phyloP scores from a whole-genome alignment of 805 yeast genomes.

The Yueomyces sp. region DNA sequence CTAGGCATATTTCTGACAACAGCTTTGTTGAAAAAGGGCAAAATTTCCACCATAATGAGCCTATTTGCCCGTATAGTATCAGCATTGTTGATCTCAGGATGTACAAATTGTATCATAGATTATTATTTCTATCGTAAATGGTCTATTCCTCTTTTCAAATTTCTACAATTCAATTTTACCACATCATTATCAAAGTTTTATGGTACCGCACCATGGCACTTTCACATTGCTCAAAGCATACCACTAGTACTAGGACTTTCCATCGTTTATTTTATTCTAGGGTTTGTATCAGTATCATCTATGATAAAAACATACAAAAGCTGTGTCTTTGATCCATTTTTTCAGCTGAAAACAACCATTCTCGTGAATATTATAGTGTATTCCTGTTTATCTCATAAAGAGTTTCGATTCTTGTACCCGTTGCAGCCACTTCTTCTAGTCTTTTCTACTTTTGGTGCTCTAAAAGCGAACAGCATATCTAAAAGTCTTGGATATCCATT shows the following conservation, averaged over 20 bases:
- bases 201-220: conserved; percentile 76
- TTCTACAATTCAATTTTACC: conserved; percentile 65
- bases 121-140: conserved; percentile 41
- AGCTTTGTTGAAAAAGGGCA: conserved; percentile 3
- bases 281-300: conserved; percentile 15
- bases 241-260: conserved; percentile 62
- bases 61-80: conserved; percentile 9
- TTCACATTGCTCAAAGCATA: conserved; percentile 69
- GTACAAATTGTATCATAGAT: conserved; percentile 36
- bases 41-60: conserved; percentile 4
- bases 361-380: conserved; percentile 38
- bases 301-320: not conserved
- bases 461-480: not conserved
- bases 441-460: conserved; percentile 31
- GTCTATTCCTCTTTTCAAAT: conserved; percentile 53
- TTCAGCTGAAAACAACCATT: conserved; percentile 22
- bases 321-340: conserved; percentile 3
- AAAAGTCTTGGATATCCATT: not conserved
- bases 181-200: conserved; percentile 67
- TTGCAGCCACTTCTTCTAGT: conserved; percentile 60
- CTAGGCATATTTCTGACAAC: conserved; percentile 33
- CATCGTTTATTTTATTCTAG: conserved; percentile 46
- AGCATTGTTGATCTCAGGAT: conserved; percentile 18
- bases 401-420: conserved; percentile 80
- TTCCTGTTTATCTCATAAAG: conserved; percentile 71